phyloP scores from a whole-genome alignment of 108 stramenopile genomes.

The Aurantiochytrium sp. region DNA sequence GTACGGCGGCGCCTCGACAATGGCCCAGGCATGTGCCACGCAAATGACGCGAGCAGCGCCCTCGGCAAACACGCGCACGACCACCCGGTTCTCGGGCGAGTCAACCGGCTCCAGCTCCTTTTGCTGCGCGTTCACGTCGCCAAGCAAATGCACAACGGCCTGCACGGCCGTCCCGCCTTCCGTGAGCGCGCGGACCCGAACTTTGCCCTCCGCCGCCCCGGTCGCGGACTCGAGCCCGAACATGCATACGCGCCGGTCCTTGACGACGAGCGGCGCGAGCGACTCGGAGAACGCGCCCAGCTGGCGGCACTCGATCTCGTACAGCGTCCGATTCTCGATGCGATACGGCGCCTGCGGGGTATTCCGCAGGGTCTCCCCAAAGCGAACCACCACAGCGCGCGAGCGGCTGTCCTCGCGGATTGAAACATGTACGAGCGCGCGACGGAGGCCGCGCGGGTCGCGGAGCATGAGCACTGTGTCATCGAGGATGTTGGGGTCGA shows the following conservation, averaged over 20 bases:
- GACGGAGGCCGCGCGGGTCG: not conserved
- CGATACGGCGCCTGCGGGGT: not conserved
- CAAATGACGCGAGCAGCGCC: not conserved
- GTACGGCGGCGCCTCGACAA: not conserved
- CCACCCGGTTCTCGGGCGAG: not conserved
- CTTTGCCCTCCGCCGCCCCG: not conserved
- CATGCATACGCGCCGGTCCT: not conserved
- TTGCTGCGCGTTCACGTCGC: not conserved
- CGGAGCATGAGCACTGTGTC: not conserved
- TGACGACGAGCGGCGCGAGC: not conserved
- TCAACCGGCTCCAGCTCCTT: not conserved
- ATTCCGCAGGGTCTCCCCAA: not conserved
- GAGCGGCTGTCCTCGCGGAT: not conserved
- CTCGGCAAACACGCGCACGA: not conserved
- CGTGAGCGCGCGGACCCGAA: not conserved
- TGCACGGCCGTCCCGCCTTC: not conserved
- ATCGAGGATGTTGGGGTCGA: not conserved
- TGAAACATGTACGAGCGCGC: not conserved
- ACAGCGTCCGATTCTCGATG: not conserved
- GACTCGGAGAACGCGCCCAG: not conserved
- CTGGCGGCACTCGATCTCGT: not conserved
- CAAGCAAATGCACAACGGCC: not conserved
- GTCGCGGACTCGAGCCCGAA: not conserved
- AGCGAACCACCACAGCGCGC: not conserved
- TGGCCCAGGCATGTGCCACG: not conserved